Evolutionary conservation across 345 rosid genomes (phyloP), one percentile per base, ranked within the genome.

Genomic region (Syzygium oleosum): DNA sequence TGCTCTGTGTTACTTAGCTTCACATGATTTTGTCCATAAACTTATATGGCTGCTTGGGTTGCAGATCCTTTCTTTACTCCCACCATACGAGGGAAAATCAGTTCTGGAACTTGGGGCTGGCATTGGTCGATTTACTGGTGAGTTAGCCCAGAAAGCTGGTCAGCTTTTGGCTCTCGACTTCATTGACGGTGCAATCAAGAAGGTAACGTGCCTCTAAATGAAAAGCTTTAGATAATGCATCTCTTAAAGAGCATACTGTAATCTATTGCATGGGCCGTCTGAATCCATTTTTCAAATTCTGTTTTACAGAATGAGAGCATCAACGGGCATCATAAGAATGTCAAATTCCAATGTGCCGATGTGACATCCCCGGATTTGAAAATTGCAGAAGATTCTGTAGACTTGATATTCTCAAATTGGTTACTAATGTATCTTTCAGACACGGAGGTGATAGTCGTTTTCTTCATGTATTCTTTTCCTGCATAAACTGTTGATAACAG

Each of bases 401-500:
- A 96, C 91, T 88, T 98, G 88, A 92, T 97, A 46, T 97, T 98
- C 90, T 98, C 99, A 3, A 97, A 98, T 91, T 97, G 98, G 99
- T 95, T 97, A 65, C 97, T 97, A 10, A 98, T 96, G 99, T 96
- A 97, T 93, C 99, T 98, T 85, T 95, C 98, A 53, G 99, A 98
- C 86, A 85, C 93, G 84, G 99, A 98, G 97, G 99, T 98, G 90
- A 68, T 84, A 41, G n/a, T 86, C 65, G 7, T 52, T 31, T 34
- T 52, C 79, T 73, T 73, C 65, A 4, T 25, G 38, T 9, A 5
- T 41, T 52, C 63, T 84, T 88, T 51, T 25, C 46, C 59, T 55
- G 29, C 49, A 38, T 8, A 65, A 2, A 1, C 80, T 21, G 25
- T 73, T 34, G 80, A 34, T 73, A 73, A 34, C 46, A 34, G 80